phyloP scores from a whole-genome alignment of 345 rosid genomes.

The Crucihimalaya himalaica region DNA sequence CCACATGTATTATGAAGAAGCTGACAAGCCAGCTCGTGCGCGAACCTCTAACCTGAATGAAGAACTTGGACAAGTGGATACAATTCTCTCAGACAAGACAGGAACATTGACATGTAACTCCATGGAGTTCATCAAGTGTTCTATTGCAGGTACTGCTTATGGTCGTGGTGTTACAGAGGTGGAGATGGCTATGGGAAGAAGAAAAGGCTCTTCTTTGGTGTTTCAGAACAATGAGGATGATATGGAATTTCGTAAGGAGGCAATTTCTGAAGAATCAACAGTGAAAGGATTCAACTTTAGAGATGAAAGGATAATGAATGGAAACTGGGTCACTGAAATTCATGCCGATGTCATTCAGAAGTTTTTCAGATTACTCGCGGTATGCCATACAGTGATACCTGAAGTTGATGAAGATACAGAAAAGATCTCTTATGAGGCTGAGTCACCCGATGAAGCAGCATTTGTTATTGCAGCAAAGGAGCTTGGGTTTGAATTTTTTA shows the following conservation, averaged over 20 bases:
- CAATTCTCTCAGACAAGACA: conserved; percentile 91
- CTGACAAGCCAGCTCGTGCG: conserved; percentile 85
- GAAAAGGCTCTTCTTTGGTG: conserved; percentile 49
- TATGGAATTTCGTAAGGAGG: conserved; percentile 32
- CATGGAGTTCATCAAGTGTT: conserved; percentile 96
- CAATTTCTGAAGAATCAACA: conserved; percentile 29
- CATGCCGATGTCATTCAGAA: conserved; percentile 61
- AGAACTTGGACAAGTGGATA: conserved; percentile 91
- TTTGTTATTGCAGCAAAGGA: conserved; percentile 97
- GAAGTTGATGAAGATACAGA: conserved; percentile 77
- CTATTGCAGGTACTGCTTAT: conserved; percentile 83
- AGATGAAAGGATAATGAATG: conserved; percentile 80
- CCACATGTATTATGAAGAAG: conserved; percentile 76
- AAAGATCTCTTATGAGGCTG: conserved; percentile 81
- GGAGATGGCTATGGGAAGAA: conserved; percentile 69
- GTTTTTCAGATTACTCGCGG: conserved; percentile 71
- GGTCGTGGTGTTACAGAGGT: conserved; percentile 87
- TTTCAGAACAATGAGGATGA: conserved; percentile 29
- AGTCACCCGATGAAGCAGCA: conserved; percentile 95
- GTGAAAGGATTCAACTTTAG: conserved; percentile 86
- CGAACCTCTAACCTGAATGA: conserved; percentile 90
- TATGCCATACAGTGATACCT: conserved; percentile 92
- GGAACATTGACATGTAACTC: conserved; percentile 95
- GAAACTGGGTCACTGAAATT: conserved; percentile 75
- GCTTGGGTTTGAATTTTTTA: conserved; percentile 80